Evolutionary conservation across 176 grass and related monocot genomes (phyloP), one percentile per base, ranked within the genome.

Genomic region (Coix lacrymajobi): DNA sequence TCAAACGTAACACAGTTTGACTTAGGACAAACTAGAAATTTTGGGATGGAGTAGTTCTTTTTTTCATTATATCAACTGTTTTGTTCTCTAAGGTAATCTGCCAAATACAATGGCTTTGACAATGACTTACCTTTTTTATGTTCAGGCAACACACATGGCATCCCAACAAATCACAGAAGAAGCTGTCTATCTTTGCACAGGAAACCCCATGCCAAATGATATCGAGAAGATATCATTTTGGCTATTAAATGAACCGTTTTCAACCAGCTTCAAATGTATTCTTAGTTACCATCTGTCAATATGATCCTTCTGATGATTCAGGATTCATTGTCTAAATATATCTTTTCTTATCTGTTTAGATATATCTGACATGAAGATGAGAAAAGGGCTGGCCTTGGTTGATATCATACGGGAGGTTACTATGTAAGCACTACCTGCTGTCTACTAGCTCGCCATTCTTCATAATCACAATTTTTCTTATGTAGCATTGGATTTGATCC

Each of bases 371-470:
- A 87, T 98, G 63, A 93, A 96, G 83, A 91, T 95, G 89, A 93
- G 83, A 82, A 98, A 98, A 96, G 96, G 96, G 58, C 76, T 98
- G 74, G 96, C 96, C 39, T 92, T 98, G 85, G 85, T 98, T 82
- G 96, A 98, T 93, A 93, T 98, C 56, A 92, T 98, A 85, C 89
- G 83, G 64, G 96, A 98, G 83, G 89, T 98, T 72, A 98, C 96
- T 30, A 96, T 96, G 96, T 98, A 90, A 44, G 91, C 19, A 20
- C 32, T 51, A 10, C 34, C 13, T 31, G 10, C 30, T 66, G 32
- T 11, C 14, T 20, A 5, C 28, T 31, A 68, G 45, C 38, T 46
- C 49, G 36, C 63, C 22, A 15, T 79, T 69, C 58, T n/a, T 25
- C 45, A n/a, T n/a, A n/a, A 44, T 62, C n/a, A n/a, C n/a, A n/a